Evolutionary conservation across 225 moss, liverwort and hornwort species (phyloP).

Genomic region (Straminergon stramineum): DNA sequence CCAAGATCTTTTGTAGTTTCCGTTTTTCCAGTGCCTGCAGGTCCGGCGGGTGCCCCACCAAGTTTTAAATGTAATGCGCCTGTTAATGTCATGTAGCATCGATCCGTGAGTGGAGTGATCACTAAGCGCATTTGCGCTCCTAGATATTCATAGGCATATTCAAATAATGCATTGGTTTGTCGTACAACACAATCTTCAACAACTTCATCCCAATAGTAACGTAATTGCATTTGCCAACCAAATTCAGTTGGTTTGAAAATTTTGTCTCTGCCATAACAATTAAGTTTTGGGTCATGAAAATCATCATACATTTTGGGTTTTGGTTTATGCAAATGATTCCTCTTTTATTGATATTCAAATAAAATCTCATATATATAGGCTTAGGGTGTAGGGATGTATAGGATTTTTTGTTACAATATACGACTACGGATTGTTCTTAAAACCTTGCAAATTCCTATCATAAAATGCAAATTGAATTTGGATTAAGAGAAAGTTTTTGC

Average conservation of each 20-base stretch:
- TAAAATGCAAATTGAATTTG: neutral
- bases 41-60: constrained; percentile 85
- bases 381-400: too few species aligned
- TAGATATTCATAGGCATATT: constrained; percentile 78
- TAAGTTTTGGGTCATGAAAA: neutral
- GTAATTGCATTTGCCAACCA: constrained; percentile 98
- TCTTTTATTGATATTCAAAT: neutral
- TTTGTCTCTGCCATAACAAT: constrained; percentile 33
- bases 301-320: neutral
- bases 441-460: neutral
- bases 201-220: constrained; percentile 89
- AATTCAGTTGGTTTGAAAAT: constrained; percentile 71
- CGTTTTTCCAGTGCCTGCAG: constrained; percentile 83
- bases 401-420: neutral
- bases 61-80: constrained; percentile 85
- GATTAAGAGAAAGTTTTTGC: neutral
- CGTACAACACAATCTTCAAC: constrained; percentile 73
- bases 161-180: constrained; percentile 79
- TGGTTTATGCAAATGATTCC: neutral
- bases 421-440: neutral
- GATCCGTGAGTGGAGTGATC: constrained; percentile 78
- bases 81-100: constrained; percentile 92
- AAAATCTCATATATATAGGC: too few species aligned
- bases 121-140: constrained; percentile 91
- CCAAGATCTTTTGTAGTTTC: constrained; percentile 93